Percentiles rank a stretch among this genome's conserved stretches.
Conservation (phyloP, 164 flowering plant species). For the Warburgia ugandensis region DNA sequence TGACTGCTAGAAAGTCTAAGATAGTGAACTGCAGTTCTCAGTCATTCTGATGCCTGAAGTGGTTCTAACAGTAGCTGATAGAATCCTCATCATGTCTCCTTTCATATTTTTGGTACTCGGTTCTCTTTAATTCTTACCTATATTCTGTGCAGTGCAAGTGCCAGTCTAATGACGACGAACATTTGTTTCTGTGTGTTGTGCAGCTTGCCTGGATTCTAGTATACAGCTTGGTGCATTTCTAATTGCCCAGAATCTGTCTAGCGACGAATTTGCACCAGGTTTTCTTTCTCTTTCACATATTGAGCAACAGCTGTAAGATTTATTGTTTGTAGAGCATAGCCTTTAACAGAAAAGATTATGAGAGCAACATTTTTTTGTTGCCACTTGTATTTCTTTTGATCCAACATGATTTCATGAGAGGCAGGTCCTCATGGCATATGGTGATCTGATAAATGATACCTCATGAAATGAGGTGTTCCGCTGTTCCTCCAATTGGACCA, state of each 20-base stretch:
- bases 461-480: too few relatives aligned
- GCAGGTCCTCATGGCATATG: too few relatives aligned
- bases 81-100: too few relatives aligned
- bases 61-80: too few relatives aligned
- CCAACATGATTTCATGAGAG: background rate
- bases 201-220: slow-evolving; percentile 70
- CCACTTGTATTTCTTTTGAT: background rate
- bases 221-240: slow-evolving; percentile 88
- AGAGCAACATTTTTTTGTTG: background rate
- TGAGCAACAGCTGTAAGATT: slow-evolving; percentile 9
- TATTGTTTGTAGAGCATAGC: background rate
- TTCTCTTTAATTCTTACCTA: too few relatives aligned
- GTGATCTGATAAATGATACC: too few relatives aligned
- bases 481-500: too few relatives aligned
- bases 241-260: slow-evolving; percentile 17
- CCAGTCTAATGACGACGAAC: background rate
- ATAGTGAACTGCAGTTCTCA: too few relatives aligned
- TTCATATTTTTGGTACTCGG: too few relatives aligned
- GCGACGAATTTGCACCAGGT: background rate
- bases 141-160: too few relatives aligned
- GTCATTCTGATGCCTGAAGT: too few relatives aligned
- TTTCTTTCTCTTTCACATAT: background rate
- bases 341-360: background rate
- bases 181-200: slow-evolving; percentile 5
- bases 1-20: too few relatives aligned